Percentiles rank a stretch among this genome's conserved stretches.
These are phyloP conservation scores for Colletotrichum destructivum DNA, from an alignment of 2,329 filamentous ascomycete genomes.

Conservation along the genomic window DNA sequence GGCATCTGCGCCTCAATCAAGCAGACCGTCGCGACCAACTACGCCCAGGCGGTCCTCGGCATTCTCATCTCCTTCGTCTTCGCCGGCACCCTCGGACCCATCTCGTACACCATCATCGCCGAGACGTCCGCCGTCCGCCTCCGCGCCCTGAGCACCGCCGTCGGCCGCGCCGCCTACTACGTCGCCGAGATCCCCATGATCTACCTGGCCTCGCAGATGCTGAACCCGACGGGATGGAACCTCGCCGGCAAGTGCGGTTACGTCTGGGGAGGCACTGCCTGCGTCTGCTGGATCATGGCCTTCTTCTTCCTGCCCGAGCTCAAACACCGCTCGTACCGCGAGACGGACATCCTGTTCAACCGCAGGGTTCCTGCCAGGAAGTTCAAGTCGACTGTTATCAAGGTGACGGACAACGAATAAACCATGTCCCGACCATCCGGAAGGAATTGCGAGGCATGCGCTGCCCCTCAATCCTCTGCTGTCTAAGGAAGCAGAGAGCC, in stretches of 20 bases:
- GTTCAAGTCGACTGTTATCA: constrained; percentile 61
- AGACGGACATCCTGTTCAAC: constrained; percentile 61
- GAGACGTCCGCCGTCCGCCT: constrained; percentile 56
- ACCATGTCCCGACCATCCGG: neutral
- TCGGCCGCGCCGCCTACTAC: constrained; percentile 58
- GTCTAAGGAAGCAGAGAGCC: no score
- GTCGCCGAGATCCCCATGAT: constrained; percentile 59
- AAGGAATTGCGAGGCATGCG: neutral
- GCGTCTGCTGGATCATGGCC: constrained; percentile 57
- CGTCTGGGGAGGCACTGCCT: constrained; percentile 61
- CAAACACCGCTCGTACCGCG: constrained; percentile 61
- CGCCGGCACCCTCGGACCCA: constrained; percentile 52
- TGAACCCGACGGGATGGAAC: constrained; percentile 58
- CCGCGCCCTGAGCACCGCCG: constrained; percentile 54
- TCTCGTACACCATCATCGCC: constrained; percentile 56
- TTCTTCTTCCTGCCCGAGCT: constrained; percentile 62
- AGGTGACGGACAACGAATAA: constrained; percentile 59
- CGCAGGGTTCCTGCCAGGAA: constrained; percentile 58
- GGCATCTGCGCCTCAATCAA: constrained; percentile 53
- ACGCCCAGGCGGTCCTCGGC: constrained; percentile 55
- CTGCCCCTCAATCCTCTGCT: neutral
- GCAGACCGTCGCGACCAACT: constrained; percentile 52
- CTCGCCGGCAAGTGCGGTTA: constrained; percentile 62
- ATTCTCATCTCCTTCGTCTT: constrained; percentile 58
- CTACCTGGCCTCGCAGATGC: constrained; percentile 55